Conservation (phyloP, 129 eudicot genomes). For the Tagetes patula region DNA sequence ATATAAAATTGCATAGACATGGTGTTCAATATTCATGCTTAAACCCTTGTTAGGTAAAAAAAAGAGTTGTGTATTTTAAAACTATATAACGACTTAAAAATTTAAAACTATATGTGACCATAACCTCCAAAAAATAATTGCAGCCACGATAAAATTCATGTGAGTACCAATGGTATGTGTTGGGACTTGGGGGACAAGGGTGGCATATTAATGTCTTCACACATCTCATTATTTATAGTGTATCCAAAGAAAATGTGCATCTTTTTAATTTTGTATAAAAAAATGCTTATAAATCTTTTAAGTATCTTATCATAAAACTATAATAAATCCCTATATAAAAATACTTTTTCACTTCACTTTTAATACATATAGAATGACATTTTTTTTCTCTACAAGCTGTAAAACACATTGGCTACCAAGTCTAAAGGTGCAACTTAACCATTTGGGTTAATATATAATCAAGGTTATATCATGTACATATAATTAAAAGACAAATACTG, state of each 20-base stretch:
- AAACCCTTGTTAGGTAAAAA: too few relatives aligned
- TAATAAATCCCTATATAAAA: background rate
- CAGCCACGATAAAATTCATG: constrained; percentile 21
- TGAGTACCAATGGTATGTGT: constrained; percentile 30
- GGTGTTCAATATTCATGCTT: too few relatives aligned
- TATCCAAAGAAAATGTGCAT: too few relatives aligned
- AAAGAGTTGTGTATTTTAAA: too few relatives aligned
- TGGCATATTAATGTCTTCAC: constrained; percentile 29
- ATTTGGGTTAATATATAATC: background rate
- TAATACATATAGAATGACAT: too few relatives aligned
- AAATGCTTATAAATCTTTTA: background rate
- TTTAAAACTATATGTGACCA: background rate
- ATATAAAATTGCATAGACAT: too few relatives aligned
- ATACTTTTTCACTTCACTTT: too few relatives aligned
- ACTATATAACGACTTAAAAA: too few relatives aligned
- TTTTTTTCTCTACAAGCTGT: too few relatives aligned
- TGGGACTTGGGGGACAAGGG: constrained; percentile 32
- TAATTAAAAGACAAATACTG: background rate
- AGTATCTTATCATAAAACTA: background rate
- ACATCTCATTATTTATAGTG: constrained; percentile 18
- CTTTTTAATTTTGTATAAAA: background rate
- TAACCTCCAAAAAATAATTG: constrained; percentile 13
- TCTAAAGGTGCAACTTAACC: background rate
- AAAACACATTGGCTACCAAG: too few relatives aligned
- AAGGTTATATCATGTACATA: background rate